Conservation (phyloP, 805 yeast genomes). For the Wickerhamiella sorbophila region DNA sequence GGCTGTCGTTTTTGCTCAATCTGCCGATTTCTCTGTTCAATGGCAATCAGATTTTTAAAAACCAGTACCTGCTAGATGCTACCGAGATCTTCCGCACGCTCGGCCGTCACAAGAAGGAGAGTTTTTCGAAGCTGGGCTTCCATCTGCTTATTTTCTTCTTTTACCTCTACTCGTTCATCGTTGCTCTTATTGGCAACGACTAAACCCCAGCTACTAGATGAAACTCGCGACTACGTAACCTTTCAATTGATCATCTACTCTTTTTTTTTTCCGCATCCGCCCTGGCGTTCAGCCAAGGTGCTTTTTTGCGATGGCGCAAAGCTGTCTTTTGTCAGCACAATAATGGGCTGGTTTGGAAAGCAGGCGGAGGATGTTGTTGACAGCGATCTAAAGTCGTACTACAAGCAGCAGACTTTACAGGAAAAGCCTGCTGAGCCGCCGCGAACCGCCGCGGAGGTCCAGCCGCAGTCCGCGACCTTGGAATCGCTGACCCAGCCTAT, state of each 20-base stretch:
- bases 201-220: no score
- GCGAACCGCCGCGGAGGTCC: neutral
- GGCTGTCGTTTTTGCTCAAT: constrained; percentile 79
- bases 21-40: constrained; percentile 76
- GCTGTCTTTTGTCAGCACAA: no score
- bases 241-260: no score
- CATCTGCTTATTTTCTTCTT: constrained; percentile 85
- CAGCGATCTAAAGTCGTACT: constrained; percentile 7
- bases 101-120: constrained; percentile 79
- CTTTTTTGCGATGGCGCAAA: no score
- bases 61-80: constrained; percentile 82
- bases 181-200: constrained; percentile 71
- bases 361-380: constrained; percentile 2
- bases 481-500: neutral
- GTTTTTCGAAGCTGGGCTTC: constrained; percentile 80
- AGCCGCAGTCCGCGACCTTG: neutral
- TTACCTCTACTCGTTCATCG: constrained; percentile 89
- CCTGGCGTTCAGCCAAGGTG: no score
- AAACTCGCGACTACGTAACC: no score
- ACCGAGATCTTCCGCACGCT: constrained; percentile 95
- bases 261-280: no score
- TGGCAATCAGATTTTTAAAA: constrained; percentile 58
- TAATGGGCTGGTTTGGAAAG: constrained; percentile 2
- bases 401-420: neutral
- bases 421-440: neutral